Evolutionary conservation across 2,329 filamentous ascomycete species (phyloP).

Genomic region (Teratosphaeria viscida): DNA sequence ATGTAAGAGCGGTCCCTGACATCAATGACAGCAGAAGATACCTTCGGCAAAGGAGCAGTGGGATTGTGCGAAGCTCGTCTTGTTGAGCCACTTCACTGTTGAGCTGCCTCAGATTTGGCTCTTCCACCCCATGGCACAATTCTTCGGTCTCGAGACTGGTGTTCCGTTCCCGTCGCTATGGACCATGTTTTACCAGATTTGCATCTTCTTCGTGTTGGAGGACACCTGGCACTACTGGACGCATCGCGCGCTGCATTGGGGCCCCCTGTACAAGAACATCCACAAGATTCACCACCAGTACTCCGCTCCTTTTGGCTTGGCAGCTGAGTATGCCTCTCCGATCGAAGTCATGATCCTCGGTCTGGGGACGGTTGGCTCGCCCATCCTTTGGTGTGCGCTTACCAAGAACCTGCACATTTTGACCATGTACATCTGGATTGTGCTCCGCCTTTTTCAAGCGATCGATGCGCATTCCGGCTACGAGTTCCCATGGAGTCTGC

Average conservation of each 20-base stretch:
- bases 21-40: conserved; percentile 55
- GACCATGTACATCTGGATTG: conserved; percentile 97
- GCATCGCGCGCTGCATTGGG: conserved; percentile 87
- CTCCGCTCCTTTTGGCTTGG: conserved; percentile 90
- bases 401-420: conserved; percentile 85
- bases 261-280: conserved; percentile 87
- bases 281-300: conserved; percentile 99
- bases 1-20: conserved; percentile 4
- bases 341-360: conserved; percentile 95
- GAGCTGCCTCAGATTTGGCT: conserved; percentile 98
- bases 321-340: conserved; percentile 93
- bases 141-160: conserved; percentile 74
- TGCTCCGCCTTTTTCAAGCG: conserved; percentile 86
- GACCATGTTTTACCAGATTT: conserved; percentile 86
- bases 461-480: conserved; percentile 97
- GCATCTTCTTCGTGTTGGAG: conserved; percentile 89
- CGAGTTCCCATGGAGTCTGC: conserved; percentile 95
- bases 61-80: conserved; percentile 84
- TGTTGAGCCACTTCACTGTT: conserved; percentile 93
- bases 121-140: conserved; percentile 94
- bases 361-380: conserved; percentile 70
- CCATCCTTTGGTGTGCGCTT: conserved; percentile 71
- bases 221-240: conserved; percentile 98
- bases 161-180: conserved; percentile 79
- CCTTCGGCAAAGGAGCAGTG: conserved; percentile 90